phyloP scores from a whole-genome alignment of 192 early-diverging fungal species.

The Backusella liffmaniae region DNA sequence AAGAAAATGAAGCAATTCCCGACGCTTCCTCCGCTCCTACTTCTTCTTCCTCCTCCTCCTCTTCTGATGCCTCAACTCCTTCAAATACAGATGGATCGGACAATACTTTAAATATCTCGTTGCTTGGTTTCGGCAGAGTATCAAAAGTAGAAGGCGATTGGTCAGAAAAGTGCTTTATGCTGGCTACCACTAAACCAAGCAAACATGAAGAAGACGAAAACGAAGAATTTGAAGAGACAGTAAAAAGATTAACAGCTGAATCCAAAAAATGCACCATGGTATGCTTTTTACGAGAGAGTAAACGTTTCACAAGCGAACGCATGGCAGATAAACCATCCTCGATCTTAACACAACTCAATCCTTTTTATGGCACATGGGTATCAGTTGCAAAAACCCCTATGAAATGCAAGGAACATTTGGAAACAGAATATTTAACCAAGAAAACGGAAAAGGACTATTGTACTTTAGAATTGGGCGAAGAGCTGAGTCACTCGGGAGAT shows the following conservation, averaged over 20 bases:
- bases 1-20: neutral
- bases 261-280: constrained; percentile 33
- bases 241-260: constrained; percentile 8
- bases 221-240: neutral
- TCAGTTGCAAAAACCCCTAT: constrained; percentile 21
- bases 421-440: neutral
- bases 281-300: constrained; percentile 31
- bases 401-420: constrained; percentile 28
- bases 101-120: neutral
- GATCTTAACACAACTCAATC: constrained; percentile 17
- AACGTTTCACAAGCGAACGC: constrained; percentile 3
- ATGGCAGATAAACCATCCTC: neutral
- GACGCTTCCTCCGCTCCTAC: neutral
- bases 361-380: constrained; percentile 34
- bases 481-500: constrained; percentile 20
- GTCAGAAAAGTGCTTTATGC: constrained; percentile 34
- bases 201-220: neutral
- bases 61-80: neutral
- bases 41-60: neutral
- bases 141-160: constrained; percentile 1
- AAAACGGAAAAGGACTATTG: constrained; percentile 27
- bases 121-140: neutral
- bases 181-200: neutral
- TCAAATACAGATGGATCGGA: neutral
- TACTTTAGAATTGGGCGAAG: constrained; percentile 35